These are phyloP conservation scores for Lithospermum erythrorhizon DNA, from an alignment of 257 asterid genomes.

Conservation along the genomic window DNA sequence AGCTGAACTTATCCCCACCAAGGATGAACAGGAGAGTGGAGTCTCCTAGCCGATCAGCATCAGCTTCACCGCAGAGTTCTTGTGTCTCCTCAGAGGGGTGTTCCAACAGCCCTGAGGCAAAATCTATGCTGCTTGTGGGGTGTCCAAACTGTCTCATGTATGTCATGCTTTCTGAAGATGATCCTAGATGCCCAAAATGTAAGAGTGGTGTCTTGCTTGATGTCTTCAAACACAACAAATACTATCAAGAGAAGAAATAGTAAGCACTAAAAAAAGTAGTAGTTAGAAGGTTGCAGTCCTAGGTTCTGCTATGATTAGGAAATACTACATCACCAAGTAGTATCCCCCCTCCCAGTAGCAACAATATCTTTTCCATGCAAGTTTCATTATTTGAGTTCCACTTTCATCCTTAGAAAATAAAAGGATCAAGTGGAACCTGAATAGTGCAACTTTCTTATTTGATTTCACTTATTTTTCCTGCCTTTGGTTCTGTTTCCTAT, in stretches of 20 bases:
- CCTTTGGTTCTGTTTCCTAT: not conserved
- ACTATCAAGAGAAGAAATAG: constrained; percentile 27
- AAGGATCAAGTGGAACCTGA: constrained; percentile 42
- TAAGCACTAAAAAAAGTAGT: not conserved
- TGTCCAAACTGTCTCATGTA: constrained; percentile 91
- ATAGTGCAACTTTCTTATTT: constrained; percentile 33
- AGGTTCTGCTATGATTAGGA: constrained; percentile 1
- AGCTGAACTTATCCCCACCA: constrained; percentile 41
- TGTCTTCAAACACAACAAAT: constrained; percentile 23
- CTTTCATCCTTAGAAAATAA: constrained; percentile 12
- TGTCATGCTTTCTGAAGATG: constrained; percentile 75
- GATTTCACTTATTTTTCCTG: not conserved
- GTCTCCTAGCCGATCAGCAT: constrained; percentile 29
- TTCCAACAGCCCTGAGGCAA: constrained; percentile 37
- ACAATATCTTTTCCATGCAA: constrained; percentile 7
- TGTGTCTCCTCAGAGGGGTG: constrained; percentile 48
- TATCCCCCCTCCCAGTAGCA: not conserved
- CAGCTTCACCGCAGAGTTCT: constrained; percentile 35
- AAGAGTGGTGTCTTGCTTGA: constrained; percentile 76
- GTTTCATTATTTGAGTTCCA: constrained; percentile 57
- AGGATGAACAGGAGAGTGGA: constrained; percentile 17
- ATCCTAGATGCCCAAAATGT: constrained; percentile 82
- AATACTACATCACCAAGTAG: not conserved
- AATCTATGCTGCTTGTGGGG: constrained; percentile 41
- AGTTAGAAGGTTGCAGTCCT: not conserved